Conservation (phyloP, 495 filamentous ascomycete species). For the Talaromyces borbonicus region DNA sequence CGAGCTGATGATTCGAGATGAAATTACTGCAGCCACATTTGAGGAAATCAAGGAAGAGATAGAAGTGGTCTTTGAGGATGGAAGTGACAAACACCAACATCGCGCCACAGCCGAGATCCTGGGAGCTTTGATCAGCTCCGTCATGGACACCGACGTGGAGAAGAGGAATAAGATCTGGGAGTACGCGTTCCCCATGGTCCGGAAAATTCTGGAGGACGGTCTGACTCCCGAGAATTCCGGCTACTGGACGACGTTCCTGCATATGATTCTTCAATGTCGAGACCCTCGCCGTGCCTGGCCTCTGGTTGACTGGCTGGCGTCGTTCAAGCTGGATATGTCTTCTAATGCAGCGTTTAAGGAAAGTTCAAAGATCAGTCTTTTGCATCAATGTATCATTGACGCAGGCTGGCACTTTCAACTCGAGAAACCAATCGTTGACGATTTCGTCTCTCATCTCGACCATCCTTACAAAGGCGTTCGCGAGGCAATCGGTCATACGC, state of each 20-base stretch:
- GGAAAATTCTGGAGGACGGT: conserved; percentile 76
- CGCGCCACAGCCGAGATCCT: conserved; percentile 93
- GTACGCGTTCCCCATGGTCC: conserved; percentile 82
- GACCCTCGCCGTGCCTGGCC: conserved; percentile 84
- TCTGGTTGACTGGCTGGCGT: conserved; percentile 70
- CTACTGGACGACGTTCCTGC: conserved; percentile 92
- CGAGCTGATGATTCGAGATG: conserved; percentile 66
- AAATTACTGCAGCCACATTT: conserved; percentile 63
- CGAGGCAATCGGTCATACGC: conserved; percentile 84
- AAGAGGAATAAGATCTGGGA: conserved; percentile 70
- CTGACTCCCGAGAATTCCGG: conserved; percentile 86
- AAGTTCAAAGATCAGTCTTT: conserved; percentile 85
- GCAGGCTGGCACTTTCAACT: conserved; percentile 93
- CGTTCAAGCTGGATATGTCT: conserved; percentile 83
- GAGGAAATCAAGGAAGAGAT: conserved; percentile 80
- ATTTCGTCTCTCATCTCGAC: conserved; percentile 86
- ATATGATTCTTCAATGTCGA: conserved; percentile 70
- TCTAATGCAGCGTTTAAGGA: conserved; percentile 99
- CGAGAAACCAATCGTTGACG: conserved; percentile 79
- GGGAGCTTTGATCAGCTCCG: conserved; percentile 67
- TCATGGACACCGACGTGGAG: conserved; percentile 57
- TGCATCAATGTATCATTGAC: conserved; percentile 81
- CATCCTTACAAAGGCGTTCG: conserved; percentile 97
- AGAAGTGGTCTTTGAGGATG: conserved; percentile 70
- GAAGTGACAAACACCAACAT: conserved; percentile 96